These are phyloP conservation scores for Colletotrichum sansevieriae DNA, from an alignment of 2,329 filamentous ascomycete species.

Conservation along the genomic window DNA sequence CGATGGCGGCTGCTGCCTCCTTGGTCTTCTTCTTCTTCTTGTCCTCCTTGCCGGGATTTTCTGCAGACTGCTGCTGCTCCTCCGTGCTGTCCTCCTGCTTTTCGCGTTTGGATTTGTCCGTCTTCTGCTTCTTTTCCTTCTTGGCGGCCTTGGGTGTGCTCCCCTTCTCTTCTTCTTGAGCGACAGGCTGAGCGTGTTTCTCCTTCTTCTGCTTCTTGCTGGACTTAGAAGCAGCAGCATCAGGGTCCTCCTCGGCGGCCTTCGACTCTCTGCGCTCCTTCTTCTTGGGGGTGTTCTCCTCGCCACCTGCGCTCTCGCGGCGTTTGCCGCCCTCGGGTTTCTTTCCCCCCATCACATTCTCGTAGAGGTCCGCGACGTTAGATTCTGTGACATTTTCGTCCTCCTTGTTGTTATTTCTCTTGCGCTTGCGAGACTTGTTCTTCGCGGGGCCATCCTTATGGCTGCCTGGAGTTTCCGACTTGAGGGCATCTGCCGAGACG, in stretches of 20 bases:
- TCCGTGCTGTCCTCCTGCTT: constrained; percentile 1
- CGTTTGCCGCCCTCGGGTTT: constrained; percentile 19
- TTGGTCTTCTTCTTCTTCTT: constrained; percentile 42
- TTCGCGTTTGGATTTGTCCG: constrained; percentile 46
- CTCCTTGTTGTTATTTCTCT: constrained; percentile 43
- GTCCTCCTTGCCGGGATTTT: constrained; percentile 25
- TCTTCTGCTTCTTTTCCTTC: constrained; percentile 51
- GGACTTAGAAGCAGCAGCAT: constrained; percentile 21
- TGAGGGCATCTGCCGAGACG: constrained; percentile 78
- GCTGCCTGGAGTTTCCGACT: constrained; percentile 68
- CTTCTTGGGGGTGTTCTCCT: constrained; percentile 40
- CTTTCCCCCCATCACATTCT: constrained; percentile 81
- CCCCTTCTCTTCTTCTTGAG: constrained; percentile 44
- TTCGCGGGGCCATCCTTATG: constrained; percentile 54
- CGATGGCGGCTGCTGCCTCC: constrained; percentile 43
- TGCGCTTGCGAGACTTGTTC: constrained; percentile 71
- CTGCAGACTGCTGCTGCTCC: constrained; percentile 41
- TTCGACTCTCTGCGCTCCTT: constrained; percentile 48
- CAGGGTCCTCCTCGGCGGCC: constrained; percentile 38
- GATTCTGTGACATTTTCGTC: constrained; percentile 69
- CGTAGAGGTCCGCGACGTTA: constrained; percentile 85
- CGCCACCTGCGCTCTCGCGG: constrained; percentile 38
- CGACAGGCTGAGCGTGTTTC: constrained; percentile 17
- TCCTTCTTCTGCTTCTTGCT: constrained; percentile 45
- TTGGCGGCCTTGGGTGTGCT: constrained; percentile 46